Evolutionary conservation across 1,284 basidiomycete species (phyloP).

Genomic region (Ceratobasidium sp.): DNA sequence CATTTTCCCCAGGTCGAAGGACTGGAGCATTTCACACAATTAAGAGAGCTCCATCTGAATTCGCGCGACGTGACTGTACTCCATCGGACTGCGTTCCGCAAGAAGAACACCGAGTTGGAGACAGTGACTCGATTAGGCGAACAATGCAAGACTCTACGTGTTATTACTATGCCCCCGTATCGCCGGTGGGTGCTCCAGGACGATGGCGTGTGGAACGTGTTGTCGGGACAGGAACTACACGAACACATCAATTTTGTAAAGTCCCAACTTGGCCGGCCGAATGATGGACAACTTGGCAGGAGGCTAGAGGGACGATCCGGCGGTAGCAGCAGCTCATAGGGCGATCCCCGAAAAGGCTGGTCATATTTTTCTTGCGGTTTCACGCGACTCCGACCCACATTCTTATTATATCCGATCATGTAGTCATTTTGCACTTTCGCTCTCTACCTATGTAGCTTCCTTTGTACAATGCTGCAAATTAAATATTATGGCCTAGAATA

Average conservation of each 20-base stretch:
- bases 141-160: conserved; percentile 19
- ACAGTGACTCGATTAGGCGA: background rate
- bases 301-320: conserved; percentile 18
- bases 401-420: too few relatives aligned
- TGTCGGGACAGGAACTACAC: conserved; percentile 33
- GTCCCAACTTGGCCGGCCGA: conserved; percentile 37
- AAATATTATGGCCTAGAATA: background rate
- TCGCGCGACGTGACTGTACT: conserved; percentile 42
- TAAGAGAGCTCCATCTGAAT: conserved; percentile 40
- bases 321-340: background rate
- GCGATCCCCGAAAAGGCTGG: too few relatives aligned
- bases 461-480: too few relatives aligned
- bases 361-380: background rate
- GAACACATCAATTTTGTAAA: conserved; percentile 41
- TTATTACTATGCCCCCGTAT: conserved; percentile 43
- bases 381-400: too few relatives aligned
- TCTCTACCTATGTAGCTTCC: background rate
- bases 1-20: conserved; percentile 25
- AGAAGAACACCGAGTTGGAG: conserved; percentile 29
- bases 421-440: background rate
- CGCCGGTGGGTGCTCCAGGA: conserved; percentile 35
- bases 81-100: conserved; percentile 39
- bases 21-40: conserved; percentile 31
- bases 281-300: conserved; percentile 38
- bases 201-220: conserved; percentile 16